phyloP scores from a whole-genome alignment of 371 early-diverging fungal species.

The Mucor plumbeus region DNA sequence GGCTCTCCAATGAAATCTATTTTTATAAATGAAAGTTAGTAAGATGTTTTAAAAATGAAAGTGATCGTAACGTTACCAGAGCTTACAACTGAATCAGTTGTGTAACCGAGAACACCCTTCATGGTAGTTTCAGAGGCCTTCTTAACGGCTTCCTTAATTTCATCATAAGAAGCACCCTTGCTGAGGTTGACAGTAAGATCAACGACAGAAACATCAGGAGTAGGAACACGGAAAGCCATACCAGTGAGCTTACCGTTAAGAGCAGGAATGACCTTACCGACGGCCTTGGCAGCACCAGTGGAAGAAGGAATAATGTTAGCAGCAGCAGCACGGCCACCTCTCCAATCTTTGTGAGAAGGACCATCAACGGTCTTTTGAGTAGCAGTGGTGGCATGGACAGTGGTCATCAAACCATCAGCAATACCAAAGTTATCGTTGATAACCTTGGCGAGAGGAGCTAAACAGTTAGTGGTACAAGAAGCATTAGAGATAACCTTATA shows the following conservation, averaged over 20 bases:
- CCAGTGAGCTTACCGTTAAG: constrained; percentile 98
- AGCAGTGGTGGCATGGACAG: constrained; percentile 98
- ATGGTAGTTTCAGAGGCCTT: constrained; percentile 78
- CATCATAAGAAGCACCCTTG: constrained; percentile 90
- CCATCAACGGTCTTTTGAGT: constrained; percentile 99
- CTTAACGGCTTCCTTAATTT: constrained; percentile 90
- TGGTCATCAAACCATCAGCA: constrained; percentile 92
- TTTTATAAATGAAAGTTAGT: too few relatives aligned
- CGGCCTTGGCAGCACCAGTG: constrained; percentile 99
- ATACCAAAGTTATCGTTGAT: constrained; percentile 95
- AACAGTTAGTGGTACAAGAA: constrained; percentile 99
- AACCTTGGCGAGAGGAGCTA: constrained; percentile 99
- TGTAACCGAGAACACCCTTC: constrained; percentile 91
- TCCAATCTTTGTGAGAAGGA: constrained; percentile 97
- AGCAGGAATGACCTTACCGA: constrained; percentile 97
- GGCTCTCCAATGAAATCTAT: constrained; percentile 90
- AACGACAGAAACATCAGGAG: constrained; percentile 98
- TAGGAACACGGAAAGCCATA: constrained; percentile 99
- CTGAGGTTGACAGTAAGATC: constrained; percentile 95
- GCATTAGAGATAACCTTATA: constrained; percentile 97
- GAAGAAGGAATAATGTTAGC: constrained; percentile 99
- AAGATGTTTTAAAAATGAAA: too few relatives aligned
- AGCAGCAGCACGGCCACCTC: constrained; percentile 93
- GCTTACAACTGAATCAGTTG: constrained; percentile 97
- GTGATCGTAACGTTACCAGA: constrained; percentile 42